Conservation (phyloP, 2,329 filamentous ascomycete species). For the Aspergillus melleus region DNA sequence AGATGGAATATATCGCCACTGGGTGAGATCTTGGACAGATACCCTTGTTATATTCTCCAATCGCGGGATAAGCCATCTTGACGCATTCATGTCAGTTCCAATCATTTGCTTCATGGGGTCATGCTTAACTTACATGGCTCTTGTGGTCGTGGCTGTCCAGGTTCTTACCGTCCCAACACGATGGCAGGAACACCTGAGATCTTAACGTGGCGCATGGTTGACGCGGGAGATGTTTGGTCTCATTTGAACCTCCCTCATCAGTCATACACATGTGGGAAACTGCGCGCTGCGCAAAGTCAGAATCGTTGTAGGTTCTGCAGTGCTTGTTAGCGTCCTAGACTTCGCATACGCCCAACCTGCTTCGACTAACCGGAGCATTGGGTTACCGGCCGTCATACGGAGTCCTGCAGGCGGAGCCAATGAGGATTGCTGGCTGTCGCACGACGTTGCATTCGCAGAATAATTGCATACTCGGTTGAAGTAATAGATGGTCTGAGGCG, state of each 20-base stretch:
- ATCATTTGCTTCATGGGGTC: not conserved
- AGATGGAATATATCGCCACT: slow-evolving; percentile 58
- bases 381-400: slow-evolving; percentile 23
- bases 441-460: slow-evolving; percentile 11
- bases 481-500: slow-evolving; percentile 22
- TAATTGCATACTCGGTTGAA: slow-evolving; percentile 23
- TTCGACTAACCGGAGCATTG: slow-evolving; percentile 15
- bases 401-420: slow-evolving; percentile 25
- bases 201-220: slow-evolving; percentile 30
- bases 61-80: slow-evolving; percentile 35
- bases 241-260: slow-evolving; percentile 42
- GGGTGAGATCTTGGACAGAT: slow-evolving; percentile 47
- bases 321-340: not conserved
- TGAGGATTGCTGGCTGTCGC: slow-evolving; percentile 8
- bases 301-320: slow-evolving; percentile 19
- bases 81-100: not conserved
- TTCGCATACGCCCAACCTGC: not conserved
- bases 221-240: slow-evolving; percentile 66
- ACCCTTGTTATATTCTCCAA: slow-evolving; percentile 34
- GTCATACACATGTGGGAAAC: slow-evolving; percentile 59
- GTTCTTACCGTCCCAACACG: slow-evolving; percentile 40
- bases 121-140: slow-evolving; percentile 28
- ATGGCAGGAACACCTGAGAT: slow-evolving; percentile 39
- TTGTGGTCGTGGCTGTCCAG: slow-evolving; percentile 34
- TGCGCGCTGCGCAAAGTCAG: slow-evolving; percentile 42